Conservation (phyloP, 2,329 filamentous ascomycete species). For the Diaporthe capsici region DNA sequence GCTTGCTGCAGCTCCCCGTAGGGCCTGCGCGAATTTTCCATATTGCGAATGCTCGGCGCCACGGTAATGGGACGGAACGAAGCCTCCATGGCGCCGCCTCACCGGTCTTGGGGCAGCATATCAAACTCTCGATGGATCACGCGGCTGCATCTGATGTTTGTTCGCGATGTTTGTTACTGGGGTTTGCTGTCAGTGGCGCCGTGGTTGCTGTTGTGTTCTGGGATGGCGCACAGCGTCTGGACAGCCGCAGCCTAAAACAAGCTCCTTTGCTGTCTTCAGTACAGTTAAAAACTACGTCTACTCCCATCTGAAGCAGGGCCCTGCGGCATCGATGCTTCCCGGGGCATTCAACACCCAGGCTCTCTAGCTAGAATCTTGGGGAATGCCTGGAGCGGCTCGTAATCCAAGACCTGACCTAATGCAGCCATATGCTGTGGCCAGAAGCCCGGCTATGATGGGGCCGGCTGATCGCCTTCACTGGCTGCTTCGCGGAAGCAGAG, state of each 20-base stretch:
- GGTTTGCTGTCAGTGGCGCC: not conserved
- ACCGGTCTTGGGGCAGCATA: conserved; percentile 4
- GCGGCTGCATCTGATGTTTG: not conserved
- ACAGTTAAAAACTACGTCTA: not conserved
- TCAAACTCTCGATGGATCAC: not conserved
- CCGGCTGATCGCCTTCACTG: not conserved
- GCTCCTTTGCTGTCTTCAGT: not conserved
- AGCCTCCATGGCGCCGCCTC: not conserved
- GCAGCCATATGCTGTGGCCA: not conserved
- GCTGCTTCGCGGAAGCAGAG: conserved; percentile 1
- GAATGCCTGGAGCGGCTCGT: not conserved
- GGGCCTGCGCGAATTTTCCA: conserved; percentile 12
- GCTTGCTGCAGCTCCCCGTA: conserved; percentile 36
- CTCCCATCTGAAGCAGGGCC: not conserved
- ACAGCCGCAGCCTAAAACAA: too few relatives aligned
- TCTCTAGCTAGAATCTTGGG: too few relatives aligned
- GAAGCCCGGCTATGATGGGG: not conserved
- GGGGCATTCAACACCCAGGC: not conserved
- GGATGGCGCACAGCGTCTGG: not conserved
- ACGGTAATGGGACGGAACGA: conserved; percentile 13
- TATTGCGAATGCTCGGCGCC: conserved; percentile 12
- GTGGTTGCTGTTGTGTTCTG: not conserved
- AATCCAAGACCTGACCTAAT: not conserved
- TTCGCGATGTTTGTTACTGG: not conserved
- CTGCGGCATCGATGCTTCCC: not conserved